A percentile compares a stretch with the other conserved stretches of the same genome.
Conservation (phyloP, 768 basidiomycete genomes). For the Tricholomella constricta region DNA sequence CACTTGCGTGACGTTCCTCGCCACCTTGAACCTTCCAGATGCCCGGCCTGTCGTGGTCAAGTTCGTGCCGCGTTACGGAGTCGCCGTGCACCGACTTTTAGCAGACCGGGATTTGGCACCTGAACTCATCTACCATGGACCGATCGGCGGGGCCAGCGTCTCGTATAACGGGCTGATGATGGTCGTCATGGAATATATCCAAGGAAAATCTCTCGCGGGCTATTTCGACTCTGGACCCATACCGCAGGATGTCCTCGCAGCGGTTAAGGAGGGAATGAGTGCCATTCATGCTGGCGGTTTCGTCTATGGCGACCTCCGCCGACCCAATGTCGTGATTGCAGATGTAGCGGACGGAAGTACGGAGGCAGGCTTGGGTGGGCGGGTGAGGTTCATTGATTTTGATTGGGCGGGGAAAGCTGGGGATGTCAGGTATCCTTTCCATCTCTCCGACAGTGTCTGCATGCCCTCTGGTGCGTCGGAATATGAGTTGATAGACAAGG, state of each 20-base stretch:
- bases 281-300: conserved; percentile 1
- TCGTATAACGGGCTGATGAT: conserved; percentile 19
- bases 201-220: conserved; percentile 12
- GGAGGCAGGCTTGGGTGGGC: background rate
- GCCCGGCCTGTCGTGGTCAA: conserved; percentile 6
- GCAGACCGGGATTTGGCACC: conserved; percentile 23
- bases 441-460: conserved; percentile 7
- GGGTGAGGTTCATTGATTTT: conserved; percentile 7
- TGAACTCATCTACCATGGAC: conserved; percentile 22
- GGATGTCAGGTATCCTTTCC: conserved; percentile 16
- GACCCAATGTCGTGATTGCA: conserved; percentile 8
- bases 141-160: conserved; percentile 1
- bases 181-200: conserved; percentile 33
- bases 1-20: conserved; percentile 7
- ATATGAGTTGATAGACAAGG: conserved; percentile 4
- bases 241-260: background rate
- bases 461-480: conserved; percentile 1
- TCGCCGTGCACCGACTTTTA: conserved; percentile 24
- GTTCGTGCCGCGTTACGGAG: conserved; percentile 22
- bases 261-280: background rate
- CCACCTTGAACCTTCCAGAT: conserved; percentile 5
- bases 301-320: conserved; percentile 8
- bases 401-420: conserved; percentile 18
- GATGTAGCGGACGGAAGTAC: background rate
- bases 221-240: background rate